Evolutionary conservation across 1,284 basidiomycete species (phyloP).

Genomic region (Puccinia sorghi): DNA sequence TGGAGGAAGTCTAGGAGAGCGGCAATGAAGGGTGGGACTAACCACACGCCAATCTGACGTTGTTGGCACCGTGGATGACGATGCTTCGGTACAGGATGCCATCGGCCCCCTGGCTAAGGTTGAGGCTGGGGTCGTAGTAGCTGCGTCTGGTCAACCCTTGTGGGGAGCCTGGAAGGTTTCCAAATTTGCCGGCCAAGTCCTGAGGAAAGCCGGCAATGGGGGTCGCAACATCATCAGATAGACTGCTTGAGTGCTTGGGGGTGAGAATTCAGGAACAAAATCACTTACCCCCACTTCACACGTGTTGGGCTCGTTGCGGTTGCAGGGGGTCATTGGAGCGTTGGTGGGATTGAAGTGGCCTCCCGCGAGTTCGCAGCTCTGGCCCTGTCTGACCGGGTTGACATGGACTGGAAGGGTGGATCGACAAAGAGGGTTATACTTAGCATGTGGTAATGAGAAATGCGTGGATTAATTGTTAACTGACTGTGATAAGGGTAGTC

Average conservation of each 20-base stretch:
- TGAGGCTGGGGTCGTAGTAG: constrained; percentile 10
- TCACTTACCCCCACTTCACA: constrained; percentile 14
- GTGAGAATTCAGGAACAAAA: no score
- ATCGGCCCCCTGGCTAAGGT: background rate
- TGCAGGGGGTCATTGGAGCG: background rate
- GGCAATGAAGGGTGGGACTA: background rate
- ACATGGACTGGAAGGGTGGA: background rate
- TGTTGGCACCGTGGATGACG: constrained; percentile 21
- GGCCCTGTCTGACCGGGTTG: no score
- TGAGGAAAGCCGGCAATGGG: no score
- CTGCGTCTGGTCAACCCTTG: background rate
- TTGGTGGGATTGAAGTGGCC: constrained; percentile 5
- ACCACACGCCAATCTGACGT: constrained; percentile 17
- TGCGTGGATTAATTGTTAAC: background rate
- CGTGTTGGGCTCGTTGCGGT: background rate
- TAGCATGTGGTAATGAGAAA: background rate
- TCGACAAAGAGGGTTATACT: background rate
- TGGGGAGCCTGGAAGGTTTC: background rate
- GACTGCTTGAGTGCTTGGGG: no score
- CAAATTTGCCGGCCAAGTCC: constrained; percentile 31
- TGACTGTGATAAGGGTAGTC: constrained; percentile 14
- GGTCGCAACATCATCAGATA: no score
- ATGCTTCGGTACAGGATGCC: constrained; percentile 26
- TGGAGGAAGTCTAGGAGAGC: no score
- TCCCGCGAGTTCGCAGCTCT: background rate